These are phyloP conservation scores for Colletotrichum sp. DNA, from an alignment of 2,329 filamentous ascomycete genomes.

Conservation along the genomic window DNA sequence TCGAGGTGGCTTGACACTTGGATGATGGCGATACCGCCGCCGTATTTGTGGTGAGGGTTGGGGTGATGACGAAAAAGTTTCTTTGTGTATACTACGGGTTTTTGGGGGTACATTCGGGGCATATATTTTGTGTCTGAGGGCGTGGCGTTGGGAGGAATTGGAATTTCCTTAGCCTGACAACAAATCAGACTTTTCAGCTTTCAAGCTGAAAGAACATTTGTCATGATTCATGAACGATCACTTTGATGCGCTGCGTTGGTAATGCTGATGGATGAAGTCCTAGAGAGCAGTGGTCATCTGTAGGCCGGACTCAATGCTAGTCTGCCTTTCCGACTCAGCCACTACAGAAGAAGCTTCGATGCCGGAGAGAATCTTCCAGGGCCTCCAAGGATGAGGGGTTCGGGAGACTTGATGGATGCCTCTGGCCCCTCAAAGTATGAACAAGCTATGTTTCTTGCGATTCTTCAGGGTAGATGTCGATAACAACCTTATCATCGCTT, in stretches of 20 bases:
- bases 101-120: not conserved
- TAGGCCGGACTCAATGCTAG: not conserved
- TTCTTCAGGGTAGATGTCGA: not conserved
- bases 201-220: not conserved
- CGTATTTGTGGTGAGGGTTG: not conserved
- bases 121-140: not conserved
- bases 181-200: not conserved
- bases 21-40: not conserved
- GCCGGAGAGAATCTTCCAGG: not conserved
- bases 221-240: too few species aligned
- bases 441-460: not conserved
- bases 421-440: not conserved
- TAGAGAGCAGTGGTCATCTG: not conserved
- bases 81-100: not conserved
- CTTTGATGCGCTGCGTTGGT: not conserved
- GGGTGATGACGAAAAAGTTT: not conserved
- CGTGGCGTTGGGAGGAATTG: not conserved
- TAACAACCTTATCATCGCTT: not conserved
- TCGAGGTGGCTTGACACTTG: constrained; percentile 2
- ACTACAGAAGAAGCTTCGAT: not conserved
- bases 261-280: not conserved
- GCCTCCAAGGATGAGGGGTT: not conserved
- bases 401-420: not conserved
- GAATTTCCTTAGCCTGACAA: not conserved
- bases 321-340: not conserved